Conservation (phyloP, 2,329 filamentous ascomycete species). For the Fusarium tupiense region DNA sequence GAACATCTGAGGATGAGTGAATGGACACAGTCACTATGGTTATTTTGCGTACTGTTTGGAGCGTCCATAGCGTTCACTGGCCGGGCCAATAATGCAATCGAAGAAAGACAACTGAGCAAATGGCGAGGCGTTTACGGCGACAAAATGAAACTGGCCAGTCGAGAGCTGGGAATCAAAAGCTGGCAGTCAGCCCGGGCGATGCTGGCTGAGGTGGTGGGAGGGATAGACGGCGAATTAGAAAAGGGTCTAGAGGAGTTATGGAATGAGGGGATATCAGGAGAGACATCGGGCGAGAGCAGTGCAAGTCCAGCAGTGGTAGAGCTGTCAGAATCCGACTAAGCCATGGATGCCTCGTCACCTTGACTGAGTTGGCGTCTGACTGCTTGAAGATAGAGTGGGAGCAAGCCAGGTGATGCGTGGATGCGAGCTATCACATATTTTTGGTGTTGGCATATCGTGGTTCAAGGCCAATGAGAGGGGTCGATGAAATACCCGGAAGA, state of each 20-base stretch:
- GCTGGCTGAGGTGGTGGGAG: constrained; percentile 53
- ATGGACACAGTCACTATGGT: constrained; percentile 56
- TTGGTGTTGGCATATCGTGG: constrained; percentile 1
- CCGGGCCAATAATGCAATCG: constrained; percentile 47
- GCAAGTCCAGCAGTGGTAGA: constrained; percentile 40
- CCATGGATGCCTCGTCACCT: constrained; percentile 9
- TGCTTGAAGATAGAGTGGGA: constrained; percentile 8
- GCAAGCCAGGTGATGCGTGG: constrained; percentile 7
- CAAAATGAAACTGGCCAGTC: constrained; percentile 54
- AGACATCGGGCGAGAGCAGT: constrained; percentile 25
- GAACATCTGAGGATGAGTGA: constrained; percentile 51
- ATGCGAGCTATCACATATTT: constrained; percentile 22
- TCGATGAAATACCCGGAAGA: neutral
- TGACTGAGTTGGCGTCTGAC: constrained; percentile 11
- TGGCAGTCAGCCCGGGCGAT: constrained; percentile 53
- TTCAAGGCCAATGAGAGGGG: neutral
- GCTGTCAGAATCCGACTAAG: constrained; percentile 40
- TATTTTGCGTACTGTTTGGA: constrained; percentile 58
- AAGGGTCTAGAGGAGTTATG: constrained; percentile 53
- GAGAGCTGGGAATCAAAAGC: constrained; percentile 49
- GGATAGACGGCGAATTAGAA: constrained; percentile 53
- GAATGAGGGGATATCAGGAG: constrained; percentile 50
- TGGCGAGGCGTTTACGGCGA: constrained; percentile 52
- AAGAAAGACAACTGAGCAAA: constrained; percentile 51
- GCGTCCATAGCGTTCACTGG: constrained; percentile 54